Evolutionary conservation across 164 flowering plant species (phyloP), one percentile per base, ranked within the genome.

Genomic region (Malania oleifera): DNA sequence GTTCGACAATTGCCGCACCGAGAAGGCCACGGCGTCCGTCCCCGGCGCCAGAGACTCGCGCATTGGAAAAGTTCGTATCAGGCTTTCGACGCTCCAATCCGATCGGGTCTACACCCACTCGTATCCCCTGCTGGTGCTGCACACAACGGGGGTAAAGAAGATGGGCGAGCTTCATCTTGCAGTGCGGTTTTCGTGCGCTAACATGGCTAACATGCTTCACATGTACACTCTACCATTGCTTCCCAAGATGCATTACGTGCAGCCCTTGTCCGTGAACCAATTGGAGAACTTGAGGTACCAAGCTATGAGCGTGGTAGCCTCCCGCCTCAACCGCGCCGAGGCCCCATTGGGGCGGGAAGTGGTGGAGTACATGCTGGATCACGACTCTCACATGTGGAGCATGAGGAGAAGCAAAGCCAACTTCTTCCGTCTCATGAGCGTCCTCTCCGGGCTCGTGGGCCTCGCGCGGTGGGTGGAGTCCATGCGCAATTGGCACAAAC

Each of bases 131-230:
- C 54, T 81, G 15, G 73, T 81, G 84, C 58, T 83, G 63, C 83
- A 81, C 39, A 31, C 80, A 19, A 65, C 82, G 0, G 89, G 89
- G 5, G 78, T 83, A 23, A 83, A 83, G 79, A 83, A 84, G 45
- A 84, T 76, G 82, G 89, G 89, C 0, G 89, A 84, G 79, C 77
- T 84, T 62, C 86, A 84, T 29, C 62, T 84, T 56, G 89, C 89
- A 0, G 73, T 84, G 25, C 29, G 89, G 31, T 76, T 81, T 41
- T 68, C 84, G 0, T 79, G 89, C 62, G 77, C 81, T 7, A 77
- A 75, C 35, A 60, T 80, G 73, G 73, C 54, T 0, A 77, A 80
- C 25, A 65, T 84, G 81, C 59, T 84, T 23, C 80, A 74, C 17
- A 72, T 73, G 69, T 84, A 84, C 59, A 24, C 77, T 23, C 19